phyloP scores from a whole-genome alignment of 148 eudicot species.

The Dysphania ambrosioides region DNA sequence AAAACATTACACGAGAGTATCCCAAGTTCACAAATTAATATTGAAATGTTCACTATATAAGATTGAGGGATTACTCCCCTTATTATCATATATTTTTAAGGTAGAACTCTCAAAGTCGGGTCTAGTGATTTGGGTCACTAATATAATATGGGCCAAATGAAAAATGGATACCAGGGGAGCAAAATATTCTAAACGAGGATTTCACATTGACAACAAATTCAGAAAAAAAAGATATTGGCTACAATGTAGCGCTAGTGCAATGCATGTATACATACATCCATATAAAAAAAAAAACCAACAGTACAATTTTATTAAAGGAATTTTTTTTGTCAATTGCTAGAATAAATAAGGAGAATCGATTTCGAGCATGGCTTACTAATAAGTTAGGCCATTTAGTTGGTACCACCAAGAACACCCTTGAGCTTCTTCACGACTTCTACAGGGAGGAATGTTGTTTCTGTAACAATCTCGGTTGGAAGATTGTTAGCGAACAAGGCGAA shows the following conservation, averaged over 20 bases:
- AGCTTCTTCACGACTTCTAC: slow-evolving; percentile 56
- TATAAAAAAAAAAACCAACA: slow-evolving; percentile 5
- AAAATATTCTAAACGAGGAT: no score
- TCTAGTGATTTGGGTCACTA: no score
- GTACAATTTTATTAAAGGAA: slow-evolving; percentile 1
- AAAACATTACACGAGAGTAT: no score
- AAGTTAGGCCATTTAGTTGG: slow-evolving; percentile 29
- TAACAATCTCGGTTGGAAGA: slow-evolving; percentile 52
- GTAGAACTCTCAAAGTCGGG: no score
- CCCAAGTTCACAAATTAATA: no score
- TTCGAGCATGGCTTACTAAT: neutral
- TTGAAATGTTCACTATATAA: no score
- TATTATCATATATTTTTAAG: no score
- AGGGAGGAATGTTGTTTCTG: slow-evolving; percentile 60
- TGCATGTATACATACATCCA: neutral
- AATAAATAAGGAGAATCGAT: neutral
- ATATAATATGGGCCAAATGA: no score
- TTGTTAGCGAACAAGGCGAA: slow-evolving; percentile 54
- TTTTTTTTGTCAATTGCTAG: neutral
- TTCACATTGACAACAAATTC: neutral
- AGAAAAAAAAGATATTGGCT: no score
- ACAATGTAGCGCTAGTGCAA: neutral
- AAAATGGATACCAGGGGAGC: no score
- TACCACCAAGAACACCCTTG: slow-evolving; percentile 77
- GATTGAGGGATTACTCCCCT: no score